Percentiles rank a stretch among this genome's conserved stretches.
phyloP scores from a whole-genome alignment of 1,139 yeast species.

The Yarrowia galli region DNA sequence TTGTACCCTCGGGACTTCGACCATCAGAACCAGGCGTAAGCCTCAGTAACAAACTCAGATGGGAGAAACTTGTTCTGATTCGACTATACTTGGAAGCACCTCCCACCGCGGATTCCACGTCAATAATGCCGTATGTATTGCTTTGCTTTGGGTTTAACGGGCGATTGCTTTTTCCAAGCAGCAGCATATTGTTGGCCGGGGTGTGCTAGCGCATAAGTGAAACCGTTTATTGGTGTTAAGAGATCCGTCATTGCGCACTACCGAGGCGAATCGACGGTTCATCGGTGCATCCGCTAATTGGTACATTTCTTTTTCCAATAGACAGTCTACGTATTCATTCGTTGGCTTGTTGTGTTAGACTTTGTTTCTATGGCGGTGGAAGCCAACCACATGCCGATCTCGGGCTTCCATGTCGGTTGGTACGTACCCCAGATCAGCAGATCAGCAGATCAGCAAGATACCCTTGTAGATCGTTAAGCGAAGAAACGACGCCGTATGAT shows the following conservation, averaged over 20 bases:
- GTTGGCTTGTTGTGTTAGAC: no score
- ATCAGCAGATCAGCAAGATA: constrained; percentile 19
- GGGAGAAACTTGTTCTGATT: no score
- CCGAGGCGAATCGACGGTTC: neutral
- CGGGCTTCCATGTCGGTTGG: neutral
- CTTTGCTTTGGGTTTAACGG: constrained; percentile 20
- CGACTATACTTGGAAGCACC: no score
- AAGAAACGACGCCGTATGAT: neutral
- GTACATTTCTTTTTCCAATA: neutral
- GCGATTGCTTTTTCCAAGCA: constrained; percentile 6
- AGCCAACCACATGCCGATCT: constrained; percentile 3
- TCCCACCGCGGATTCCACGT: no score
- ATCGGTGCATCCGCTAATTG: neutral
- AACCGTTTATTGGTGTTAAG: constrained; percentile 1
- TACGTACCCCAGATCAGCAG: no score
- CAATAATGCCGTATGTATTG: neutral
- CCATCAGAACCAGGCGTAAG: no score
- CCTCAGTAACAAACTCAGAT: no score
- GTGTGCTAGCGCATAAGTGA: neutral
- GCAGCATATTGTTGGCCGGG: neutral
- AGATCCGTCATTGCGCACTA: neutral
- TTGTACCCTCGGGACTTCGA: no score
- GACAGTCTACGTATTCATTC: no score
- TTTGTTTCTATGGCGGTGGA: no score
- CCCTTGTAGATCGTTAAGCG: constrained; percentile 20